Evolutionary conservation across 2,329 filamentous ascomycete species (phyloP), one percentile per base, ranked within the genome.

Genomic region (Hymenoscyphus fraxineus): DNA sequence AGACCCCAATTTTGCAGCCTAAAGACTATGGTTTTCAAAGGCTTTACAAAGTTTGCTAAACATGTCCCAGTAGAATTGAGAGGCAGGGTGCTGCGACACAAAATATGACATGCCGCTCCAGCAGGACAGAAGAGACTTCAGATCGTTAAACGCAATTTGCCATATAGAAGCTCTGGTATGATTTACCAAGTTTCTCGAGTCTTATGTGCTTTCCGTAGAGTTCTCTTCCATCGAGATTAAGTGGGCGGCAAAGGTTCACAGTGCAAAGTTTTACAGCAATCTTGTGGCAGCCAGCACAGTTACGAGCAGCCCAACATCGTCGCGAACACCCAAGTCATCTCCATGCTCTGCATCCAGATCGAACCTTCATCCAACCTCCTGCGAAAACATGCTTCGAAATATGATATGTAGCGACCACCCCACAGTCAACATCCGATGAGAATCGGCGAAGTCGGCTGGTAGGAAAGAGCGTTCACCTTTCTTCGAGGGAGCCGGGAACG

Each of bases 401-500:
- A 56, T 39, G 51, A 59, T 66, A 69, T 78, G 76, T 79, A 77
- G 76, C 72, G 74, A 76, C 73, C 72, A 76, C 76, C 77, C 78
- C 78, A 80, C 78, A 80, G 77, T 77, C 75, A 73, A 77, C 73
- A 65, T 74, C 76, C 76, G 73, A 68, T 67, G 64, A 27, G 69
- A 69, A 72, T 67, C 69, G 73, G 68, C 73, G 72, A 72, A 68
- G 73, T 71, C 73, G 71, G 75, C 76, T 79, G 78, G 72, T 77
- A 77, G 76, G 77, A 78, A 78, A 78, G 76, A 77, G 75, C 72
- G 73, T 73, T 76, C 71, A 71, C 74, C 70, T 72, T 78, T 72
- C 63, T 62, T 78, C 76, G 68, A 77, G 71, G 73, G 72, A 71
- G 74, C 76, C 77, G 78, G 78, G 77, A 79, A 79, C 77, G 77